phyloP scores from a whole-genome alignment of 768 basidiomycete genomes.

The Hirschioporus abietinus region DNA sequence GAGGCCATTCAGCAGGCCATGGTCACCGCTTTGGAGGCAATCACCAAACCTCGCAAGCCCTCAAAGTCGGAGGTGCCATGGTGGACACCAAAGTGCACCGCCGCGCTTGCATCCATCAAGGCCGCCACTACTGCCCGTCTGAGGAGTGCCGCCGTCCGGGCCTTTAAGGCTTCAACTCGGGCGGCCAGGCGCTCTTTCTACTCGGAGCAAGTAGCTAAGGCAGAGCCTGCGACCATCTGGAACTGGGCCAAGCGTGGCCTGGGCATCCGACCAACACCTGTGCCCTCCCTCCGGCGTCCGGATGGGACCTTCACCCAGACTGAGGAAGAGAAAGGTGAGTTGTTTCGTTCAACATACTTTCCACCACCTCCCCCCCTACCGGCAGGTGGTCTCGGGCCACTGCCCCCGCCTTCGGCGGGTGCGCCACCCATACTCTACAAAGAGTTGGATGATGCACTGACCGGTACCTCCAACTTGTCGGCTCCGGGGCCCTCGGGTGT shows the following conservation, averaged over 20 bases:
- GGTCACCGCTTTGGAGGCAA: no score
- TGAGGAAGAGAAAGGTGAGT: not conserved
- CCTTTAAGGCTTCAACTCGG: not conserved
- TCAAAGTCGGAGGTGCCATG: no score
- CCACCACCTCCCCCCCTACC: not conserved
- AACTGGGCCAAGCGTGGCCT: not conserved
- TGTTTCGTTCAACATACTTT: not conserved
- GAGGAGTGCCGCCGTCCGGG: no score
- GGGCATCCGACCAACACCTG: not conserved
- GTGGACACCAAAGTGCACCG: no score
- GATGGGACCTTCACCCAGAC: not conserved
- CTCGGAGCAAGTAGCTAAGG: not conserved
- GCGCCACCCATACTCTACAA: conserved; percentile 3
- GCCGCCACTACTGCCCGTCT: no score
- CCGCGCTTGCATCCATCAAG: no score
- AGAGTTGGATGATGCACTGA: conserved; percentile 12
- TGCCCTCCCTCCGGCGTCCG: not conserved
- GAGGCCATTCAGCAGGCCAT: no score
- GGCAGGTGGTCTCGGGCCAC: not conserved
- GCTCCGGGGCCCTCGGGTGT: conserved; percentile 15
- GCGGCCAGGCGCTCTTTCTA: not conserved
- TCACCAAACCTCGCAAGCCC: no score
- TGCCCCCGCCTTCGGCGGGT: not conserved
- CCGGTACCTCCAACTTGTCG: conserved; percentile 10
- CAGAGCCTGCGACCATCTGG: not conserved